Evolutionary conservation across 1,139 yeast genomes (phyloP).

Genomic region (Suhomyces bolitotheri): DNA sequence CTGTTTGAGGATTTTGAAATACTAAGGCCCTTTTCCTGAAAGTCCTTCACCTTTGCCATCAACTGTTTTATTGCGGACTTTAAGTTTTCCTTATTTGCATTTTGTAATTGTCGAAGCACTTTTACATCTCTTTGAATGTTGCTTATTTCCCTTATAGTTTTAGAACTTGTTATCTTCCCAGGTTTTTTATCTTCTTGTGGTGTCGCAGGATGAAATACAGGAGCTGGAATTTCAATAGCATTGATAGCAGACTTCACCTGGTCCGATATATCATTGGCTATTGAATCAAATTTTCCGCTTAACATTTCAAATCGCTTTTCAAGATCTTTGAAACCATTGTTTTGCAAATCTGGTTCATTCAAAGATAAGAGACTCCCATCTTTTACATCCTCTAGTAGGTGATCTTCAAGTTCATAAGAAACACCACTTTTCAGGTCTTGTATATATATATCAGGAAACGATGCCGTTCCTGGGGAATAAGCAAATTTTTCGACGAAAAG

Average conservation of each 20-base stretch:
- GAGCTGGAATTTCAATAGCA: conserved; percentile 24
- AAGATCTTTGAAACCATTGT: conserved; percentile 21
- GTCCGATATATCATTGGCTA: conserved; percentile 24
- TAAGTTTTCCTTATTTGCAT: conserved; percentile 43
- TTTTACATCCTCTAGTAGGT: conserved; percentile 55
- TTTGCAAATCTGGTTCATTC: conserved; percentile 37
- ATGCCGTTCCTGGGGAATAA: conserved; percentile 68
- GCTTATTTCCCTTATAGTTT: conserved; percentile 23
- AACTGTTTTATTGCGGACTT: conserved; percentile 47
- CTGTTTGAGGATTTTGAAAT: conserved; percentile 53
- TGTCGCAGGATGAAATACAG: conserved; percentile 8
- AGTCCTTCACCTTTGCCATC: conserved; percentile 47
- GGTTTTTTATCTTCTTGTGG: conserved; percentile 3
- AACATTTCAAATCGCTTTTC: conserved; percentile 34
- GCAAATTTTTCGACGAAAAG: conserved; percentile 86
- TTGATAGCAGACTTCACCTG: conserved; percentile 28
- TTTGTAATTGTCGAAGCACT: conserved; percentile 61
- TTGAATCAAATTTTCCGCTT: conserved; percentile 29
- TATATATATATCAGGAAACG: conserved; percentile 81
- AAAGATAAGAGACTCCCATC: conserved; percentile 63
- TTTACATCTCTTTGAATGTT: conserved; percentile 59
- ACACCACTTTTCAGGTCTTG: conserved; percentile 61
- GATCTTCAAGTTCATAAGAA: conserved; percentile 80
- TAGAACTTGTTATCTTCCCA: neutral
- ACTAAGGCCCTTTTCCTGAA: conserved; percentile 46